These are phyloP conservation scores for Triticum aestivum DNA, from an alignment of 176 grass and related monocot species.

Conservation along the genomic window DNA sequence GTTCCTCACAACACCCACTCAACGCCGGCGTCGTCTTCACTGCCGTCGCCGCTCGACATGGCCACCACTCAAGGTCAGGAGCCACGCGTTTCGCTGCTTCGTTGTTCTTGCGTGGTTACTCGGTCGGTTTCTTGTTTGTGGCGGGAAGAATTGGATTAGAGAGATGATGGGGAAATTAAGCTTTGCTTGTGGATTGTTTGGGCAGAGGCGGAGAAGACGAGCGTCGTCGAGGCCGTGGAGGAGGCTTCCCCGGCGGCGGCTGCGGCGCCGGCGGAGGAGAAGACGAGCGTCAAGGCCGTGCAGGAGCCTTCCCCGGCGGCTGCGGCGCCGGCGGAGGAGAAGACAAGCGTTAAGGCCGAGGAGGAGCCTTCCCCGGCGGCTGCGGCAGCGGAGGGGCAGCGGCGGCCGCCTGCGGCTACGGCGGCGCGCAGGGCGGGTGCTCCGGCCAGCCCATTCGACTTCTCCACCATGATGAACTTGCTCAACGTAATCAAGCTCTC, in stretches of 20 bases:
- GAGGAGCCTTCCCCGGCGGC: slow-evolving; percentile 10
- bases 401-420: not conserved
- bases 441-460: slow-evolving; percentile 75
- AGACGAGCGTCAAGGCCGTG: slow-evolving; percentile 38
- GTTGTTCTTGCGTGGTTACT: not conserved
- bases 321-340: slow-evolving; percentile 26
- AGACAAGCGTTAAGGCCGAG: slow-evolving; percentile 39
- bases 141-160: too few relatives aligned
- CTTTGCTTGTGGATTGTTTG: not conserved
- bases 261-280: slow-evolving; percentile 26
- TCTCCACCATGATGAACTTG: slow-evolving; percentile 78
- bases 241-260: slow-evolving; percentile 7
- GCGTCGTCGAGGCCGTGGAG: slow-evolving; percentile 37
- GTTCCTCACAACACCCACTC: too few relatives aligned
- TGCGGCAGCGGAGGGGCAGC: slow-evolving; percentile 6
- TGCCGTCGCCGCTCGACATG: slow-evolving; percentile 34
- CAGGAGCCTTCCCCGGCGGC: slow-evolving; percentile 22
- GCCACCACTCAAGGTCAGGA: slow-evolving; percentile 18
- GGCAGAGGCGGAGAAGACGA: slow-evolving; percentile 57
- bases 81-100: too few relatives aligned
- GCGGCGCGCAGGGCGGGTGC: slow-evolving; percentile 22
- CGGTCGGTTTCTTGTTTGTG: not conserved
- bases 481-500: slow-evolving; percentile 69
- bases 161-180: too few relatives aligned
- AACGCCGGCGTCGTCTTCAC: not conserved